A percentile compares a stretch with the other conserved stretches of the same genome.
phyloP scores from a whole-genome alignment of 345 rosid species.

The rapeseed (Brassica napus) region Da-Ae NC_063437.1:9698001-9698500 shows the following conservation, averaged over 20 bases:
- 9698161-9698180: neutral
- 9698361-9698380: conserved; percentile 23
- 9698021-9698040: conserved; percentile 24
- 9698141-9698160: conserved; percentile 2
- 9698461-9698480: conserved; percentile 46
- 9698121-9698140: neutral
- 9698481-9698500: conserved; percentile 35
- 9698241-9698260: neutral
- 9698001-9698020: conserved; percentile 51
- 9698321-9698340: conserved; percentile 8
- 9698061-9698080: conserved; percentile 7
- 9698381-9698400: conserved; percentile 10
- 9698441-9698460: conserved; percentile 36
- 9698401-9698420: conserved; percentile 19
- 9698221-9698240: neutral
- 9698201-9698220: neutral
- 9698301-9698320: neutral
- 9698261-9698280: conserved; percentile 5
- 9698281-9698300: conserved; percentile 15
- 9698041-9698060: conserved; percentile 26
- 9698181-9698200: neutral
- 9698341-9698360: neutral
- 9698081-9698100: neutral
- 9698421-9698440: conserved; percentile 27
- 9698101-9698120: neutral